These are phyloP conservation scores for Cerrena zonata DNA, from an alignment of 1,284 basidiomycete species.

Conservation along the genomic window DNA sequence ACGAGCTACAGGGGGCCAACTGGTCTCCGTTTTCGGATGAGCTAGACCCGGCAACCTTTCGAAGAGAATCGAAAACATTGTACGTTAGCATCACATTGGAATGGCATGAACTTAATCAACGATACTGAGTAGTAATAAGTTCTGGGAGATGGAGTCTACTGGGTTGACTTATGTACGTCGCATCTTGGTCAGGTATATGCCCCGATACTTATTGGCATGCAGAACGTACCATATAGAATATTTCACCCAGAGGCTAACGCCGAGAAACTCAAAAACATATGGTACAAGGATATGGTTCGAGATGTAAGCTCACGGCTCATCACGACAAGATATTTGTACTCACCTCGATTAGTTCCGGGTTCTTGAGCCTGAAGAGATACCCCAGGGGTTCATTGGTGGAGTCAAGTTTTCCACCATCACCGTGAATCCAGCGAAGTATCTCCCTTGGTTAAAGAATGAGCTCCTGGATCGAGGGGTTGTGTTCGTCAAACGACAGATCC, in stretches of 20 bases:
- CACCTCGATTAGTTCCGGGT: slow-evolving; percentile 32
- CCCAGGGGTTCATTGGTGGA: slow-evolving; percentile 30
- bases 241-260: slow-evolving; percentile 30
- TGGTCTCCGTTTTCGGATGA: slow-evolving; percentile 51
- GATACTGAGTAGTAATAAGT: slow-evolving; percentile 35
- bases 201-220: background rate
- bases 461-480: slow-evolving; percentile 28
- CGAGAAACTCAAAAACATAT: slow-evolving; percentile 34
- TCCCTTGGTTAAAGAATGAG: slow-evolving; percentile 43
- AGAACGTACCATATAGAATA: slow-evolving; percentile 41
- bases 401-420: slow-evolving; percentile 43
- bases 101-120: background rate
- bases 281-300: slow-evolving; percentile 48
- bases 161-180: slow-evolving; percentile 41
- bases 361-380: slow-evolving; percentile 32
- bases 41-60: slow-evolving; percentile 30
- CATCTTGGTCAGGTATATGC: background rate
- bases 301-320: slow-evolving; percentile 38
- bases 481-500: slow-evolving; percentile 25
- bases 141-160: slow-evolving; percentile 44
- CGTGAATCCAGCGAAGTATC: slow-evolving; percentile 42
- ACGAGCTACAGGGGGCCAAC: slow-evolving; percentile 51
- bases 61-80: slow-evolving; percentile 43
- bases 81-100: slow-evolving; percentile 22
- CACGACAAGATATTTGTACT: slow-evolving; percentile 1